These are phyloP conservation scores for Dryas integrifolia DNA, from an alignment of 331 rosid genomes.

Conservation along the genomic window DNA sequence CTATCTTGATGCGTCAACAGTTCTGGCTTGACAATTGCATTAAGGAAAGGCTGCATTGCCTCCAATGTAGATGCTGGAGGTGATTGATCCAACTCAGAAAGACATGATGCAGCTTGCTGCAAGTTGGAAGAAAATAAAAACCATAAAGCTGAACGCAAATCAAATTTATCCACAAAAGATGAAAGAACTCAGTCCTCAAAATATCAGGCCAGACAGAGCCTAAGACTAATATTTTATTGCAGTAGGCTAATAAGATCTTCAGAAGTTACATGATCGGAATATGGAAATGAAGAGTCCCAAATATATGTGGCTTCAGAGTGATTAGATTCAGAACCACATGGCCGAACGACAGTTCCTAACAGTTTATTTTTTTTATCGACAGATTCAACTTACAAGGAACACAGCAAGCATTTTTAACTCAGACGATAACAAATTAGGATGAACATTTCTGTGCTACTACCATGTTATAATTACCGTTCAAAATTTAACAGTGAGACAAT, in stretches of 20 bases:
- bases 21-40: conserved; percentile 78
- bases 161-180: background rate
- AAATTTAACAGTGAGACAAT: too few species aligned
- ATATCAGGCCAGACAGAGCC: background rate
- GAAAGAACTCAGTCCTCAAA: background rate
- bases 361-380: background rate
- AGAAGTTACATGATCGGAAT: background rate
- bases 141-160: background rate
- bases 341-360: background rate
- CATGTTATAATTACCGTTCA: background rate
- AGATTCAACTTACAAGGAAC: background rate
- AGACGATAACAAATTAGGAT: background rate
- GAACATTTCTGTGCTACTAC: background rate
- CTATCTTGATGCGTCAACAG: conserved; percentile 89
- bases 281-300: background rate
- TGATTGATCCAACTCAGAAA: conserved; percentile 89
- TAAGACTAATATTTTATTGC: background rate
- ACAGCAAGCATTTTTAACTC: background rate
- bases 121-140: conserved; percentile 27
- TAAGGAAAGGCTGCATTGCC: conserved; percentile 77
- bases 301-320: background rate
- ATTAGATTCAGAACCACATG: background rate
- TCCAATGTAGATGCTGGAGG: conserved; percentile 69
- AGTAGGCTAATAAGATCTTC: background rate
- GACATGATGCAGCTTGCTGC: conserved; percentile 90